Base-by-base conservation (phyloP, 176 grass and related monocot species). In the Phyllostachys edulis region DNA sequence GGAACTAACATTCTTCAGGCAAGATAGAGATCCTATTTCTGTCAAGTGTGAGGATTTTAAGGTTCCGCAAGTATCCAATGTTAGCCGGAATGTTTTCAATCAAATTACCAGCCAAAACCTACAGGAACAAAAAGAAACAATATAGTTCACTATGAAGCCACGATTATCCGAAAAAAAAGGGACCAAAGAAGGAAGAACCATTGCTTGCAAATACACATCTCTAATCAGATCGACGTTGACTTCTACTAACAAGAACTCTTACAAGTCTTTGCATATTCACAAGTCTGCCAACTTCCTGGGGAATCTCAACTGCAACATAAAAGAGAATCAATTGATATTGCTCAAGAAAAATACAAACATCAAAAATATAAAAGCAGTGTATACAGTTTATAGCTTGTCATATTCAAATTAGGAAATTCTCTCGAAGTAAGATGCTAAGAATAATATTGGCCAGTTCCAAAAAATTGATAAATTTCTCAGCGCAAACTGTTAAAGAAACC, bases 191-290 rank as follows among this genome's bases (percentile, higher is more conserved):
- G 18, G 20, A 69, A 63, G 71, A 86, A 79, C 7, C 26, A 44
- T 78, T 54, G 59, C 20, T 79, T 75, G 39, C 15, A 79, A 75
- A 66, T 50, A 90, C 21, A 56, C 6, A 80, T 80, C 41, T 86
- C 38, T 69, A 73, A 39, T 75, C n/a, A 89, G 37, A 85, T 66
- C 29, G 45, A 89, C 15, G 21, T 32, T 83, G 6, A 77, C 32
- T 59, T 88, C 16, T 51, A 84, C 6, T 71, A 86, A 87, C 29
- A 49, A 68, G 39, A 80, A 60, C 52, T 38, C 89, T 96, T 85
- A 99, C 96, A 91, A 99, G 84, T 80, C 93, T 94, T 90, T 99
- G 96, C 87, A 99, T 89, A 85, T 88, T 91, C 89, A 89, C 88
- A 78, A 96, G 76, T 79, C 62, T 79, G 76, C 89, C 72, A 70